Conservation (phyloP, 169 alveolate species). For the Haemoproteus tartakovskyi region DNA sequence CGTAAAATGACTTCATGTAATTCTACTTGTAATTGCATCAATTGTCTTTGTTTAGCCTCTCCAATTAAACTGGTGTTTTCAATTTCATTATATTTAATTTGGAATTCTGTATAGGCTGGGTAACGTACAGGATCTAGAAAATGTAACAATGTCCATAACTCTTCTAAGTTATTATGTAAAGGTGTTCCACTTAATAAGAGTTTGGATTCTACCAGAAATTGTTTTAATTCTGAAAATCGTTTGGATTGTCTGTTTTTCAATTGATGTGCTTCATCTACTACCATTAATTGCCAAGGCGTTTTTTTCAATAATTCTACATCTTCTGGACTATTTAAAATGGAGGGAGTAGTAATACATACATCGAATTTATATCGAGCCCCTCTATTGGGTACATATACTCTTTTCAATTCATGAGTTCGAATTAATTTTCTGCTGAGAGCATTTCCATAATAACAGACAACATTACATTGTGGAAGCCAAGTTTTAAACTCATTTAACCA, state of each 20-base stretch:
- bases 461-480: slow-evolving; percentile 93
- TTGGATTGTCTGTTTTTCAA: slow-evolving; percentile 87
- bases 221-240: slow-evolving; percentile 84
- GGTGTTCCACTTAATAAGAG: slow-evolving; percentile 95
- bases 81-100: slow-evolving; percentile 80
- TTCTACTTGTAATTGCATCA: slow-evolving; percentile 83
- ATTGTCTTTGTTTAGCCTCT: slow-evolving; percentile 83
- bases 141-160: slow-evolving; percentile 94
- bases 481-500: slow-evolving; percentile 93
- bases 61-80: slow-evolving; percentile 88
- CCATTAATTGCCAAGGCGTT: slow-evolving; percentile 88
- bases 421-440: slow-evolving; percentile 87
- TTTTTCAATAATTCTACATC: slow-evolving; percentile 86
- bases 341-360: slow-evolving; percentile 87
- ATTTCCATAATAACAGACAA: slow-evolving; percentile 90
- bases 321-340: slow-evolving; percentile 81
- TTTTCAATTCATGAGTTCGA: slow-evolving; percentile 80
- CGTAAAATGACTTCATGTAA: slow-evolving; percentile 85
- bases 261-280: slow-evolving; percentile 93
- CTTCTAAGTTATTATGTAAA: slow-evolving; percentile 92
- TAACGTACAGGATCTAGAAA: slow-evolving; percentile 92
- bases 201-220: slow-evolving; percentile 86
- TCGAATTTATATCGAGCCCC: slow-evolving; percentile 83
- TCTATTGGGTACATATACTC: slow-evolving; percentile 75
- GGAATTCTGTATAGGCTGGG: slow-evolving; percentile 82